Evolutionary conservation across 345 rosid genomes (phyloP).

Genomic region (Moricandia arvensis): DNA sequence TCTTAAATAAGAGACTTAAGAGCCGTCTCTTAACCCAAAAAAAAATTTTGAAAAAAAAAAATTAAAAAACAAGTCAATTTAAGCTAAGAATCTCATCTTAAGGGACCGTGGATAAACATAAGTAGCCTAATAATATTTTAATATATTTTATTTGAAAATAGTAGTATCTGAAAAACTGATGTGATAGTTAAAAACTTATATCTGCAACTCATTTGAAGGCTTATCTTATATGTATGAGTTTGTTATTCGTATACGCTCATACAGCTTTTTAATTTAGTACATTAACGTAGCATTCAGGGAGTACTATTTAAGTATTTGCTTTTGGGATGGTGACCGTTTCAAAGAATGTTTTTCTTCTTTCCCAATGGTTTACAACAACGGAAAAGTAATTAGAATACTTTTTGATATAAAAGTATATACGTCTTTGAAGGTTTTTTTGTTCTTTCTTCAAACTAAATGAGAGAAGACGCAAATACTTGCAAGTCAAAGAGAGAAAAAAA

Average conservation of each 20-base stretch:
- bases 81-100: no score
- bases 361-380: neutral
- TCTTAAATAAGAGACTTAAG: no score
- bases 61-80: no score
- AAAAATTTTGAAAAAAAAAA: no score
- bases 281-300: slow-evolving; percentile 11
- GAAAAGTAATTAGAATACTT: slow-evolving; percentile 17
- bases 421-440: slow-evolving; percentile 34
- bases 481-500: slow-evolving; percentile 31
- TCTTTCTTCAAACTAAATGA: slow-evolving; percentile 9
- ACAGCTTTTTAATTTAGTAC: neutral
- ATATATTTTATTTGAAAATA: no score
- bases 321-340: slow-evolving; percentile 26
- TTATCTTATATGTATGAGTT: neutral
- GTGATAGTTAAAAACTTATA: no score
- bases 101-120: no score
- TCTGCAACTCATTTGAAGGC: no score
- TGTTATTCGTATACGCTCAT: neutral
- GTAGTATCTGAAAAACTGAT: no score
- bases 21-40: no score
- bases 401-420: slow-evolving; percentile 1
- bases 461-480: slow-evolving; percentile 7
- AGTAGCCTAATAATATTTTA: no score
- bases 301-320: neutral
- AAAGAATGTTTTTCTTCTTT: slow-evolving; percentile 12